Percentiles rank a stretch among this genome's conserved stretches.
Evolutionary conservation across 805 yeast genomes (phyloP).

Genomic region (Wickerhamiella spandovensis): DNA sequence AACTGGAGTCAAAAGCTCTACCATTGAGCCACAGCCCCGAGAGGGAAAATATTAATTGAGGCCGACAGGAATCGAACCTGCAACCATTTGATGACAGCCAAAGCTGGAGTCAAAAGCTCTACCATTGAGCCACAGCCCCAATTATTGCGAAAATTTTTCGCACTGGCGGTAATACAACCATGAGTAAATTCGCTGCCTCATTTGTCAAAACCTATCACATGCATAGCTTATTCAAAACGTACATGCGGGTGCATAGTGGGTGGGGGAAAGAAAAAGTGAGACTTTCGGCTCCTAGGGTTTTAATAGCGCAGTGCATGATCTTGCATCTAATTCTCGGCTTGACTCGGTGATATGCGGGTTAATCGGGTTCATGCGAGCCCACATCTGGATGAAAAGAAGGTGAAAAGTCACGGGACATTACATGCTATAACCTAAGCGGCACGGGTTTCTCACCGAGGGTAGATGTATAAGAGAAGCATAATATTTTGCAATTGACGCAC

Average conservation of each 20-base stretch:
- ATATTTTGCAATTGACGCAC: background rate
- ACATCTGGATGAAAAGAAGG: background rate
- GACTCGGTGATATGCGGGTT: background rate
- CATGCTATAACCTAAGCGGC: background rate
- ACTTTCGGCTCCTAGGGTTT: background rate
- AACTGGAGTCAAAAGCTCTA: slow-evolving; percentile 5
- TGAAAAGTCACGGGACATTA: background rate
- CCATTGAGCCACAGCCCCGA: slow-evolving; percentile 4
- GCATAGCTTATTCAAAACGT: background rate
- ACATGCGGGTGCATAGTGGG: background rate
- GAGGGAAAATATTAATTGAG: background rate
- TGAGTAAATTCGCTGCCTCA: background rate
- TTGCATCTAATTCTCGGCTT: background rate
- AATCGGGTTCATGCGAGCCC: background rate
- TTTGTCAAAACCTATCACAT: background rate
- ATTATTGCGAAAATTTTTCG: background rate
- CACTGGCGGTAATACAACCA: background rate
- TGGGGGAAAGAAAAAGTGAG: no score
- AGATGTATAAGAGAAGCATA: background rate
- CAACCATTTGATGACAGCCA: slow-evolving; percentile 2
- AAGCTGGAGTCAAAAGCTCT: slow-evolving; percentile 3
- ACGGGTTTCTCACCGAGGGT: background rate
- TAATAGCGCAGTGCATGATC: background rate
- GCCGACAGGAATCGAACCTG: slow-evolving; percentile 4
- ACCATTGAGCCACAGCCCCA: slow-evolving; percentile 4